A percentile compares a stretch with the other conserved stretches of the same genome.
These are phyloP conservation scores for Thuidium tamariscinum DNA, from an alignment of 225 moss, liverwort and hornwort species.

Conservation along the genomic window DNA sequence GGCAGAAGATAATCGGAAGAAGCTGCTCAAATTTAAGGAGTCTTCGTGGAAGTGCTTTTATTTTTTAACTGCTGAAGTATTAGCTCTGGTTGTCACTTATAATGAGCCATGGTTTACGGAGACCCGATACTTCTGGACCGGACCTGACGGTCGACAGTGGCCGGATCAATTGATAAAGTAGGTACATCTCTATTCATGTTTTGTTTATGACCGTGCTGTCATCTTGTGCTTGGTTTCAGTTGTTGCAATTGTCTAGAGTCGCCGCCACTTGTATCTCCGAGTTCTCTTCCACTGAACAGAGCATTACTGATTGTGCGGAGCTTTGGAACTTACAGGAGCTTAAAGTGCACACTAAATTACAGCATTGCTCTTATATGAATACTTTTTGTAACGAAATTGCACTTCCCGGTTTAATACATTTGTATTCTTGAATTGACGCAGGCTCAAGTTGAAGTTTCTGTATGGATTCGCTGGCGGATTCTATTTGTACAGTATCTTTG, in stretches of 20 bases:
- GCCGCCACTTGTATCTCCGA: neutral
- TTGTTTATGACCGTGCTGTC: neutral
- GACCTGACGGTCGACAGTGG: conserved; percentile 61
- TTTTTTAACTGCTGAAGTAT: conserved; percentile 47
- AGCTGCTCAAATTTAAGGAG: conserved; percentile 69
- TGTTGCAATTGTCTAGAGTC: neutral
- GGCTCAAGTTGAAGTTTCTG: conserved; percentile 74
- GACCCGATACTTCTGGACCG: conserved; percentile 56
- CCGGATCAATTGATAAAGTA: conserved; percentile 56
- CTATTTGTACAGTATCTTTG: conserved; percentile 81
- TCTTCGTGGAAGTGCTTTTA: conserved; percentile 79
- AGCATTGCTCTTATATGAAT: neutral
- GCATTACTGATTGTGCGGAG: neutral
- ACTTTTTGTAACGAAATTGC: neutral
- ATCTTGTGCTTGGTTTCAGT: neutral
- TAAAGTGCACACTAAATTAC: neutral
- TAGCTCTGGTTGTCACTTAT: conserved; percentile 47
- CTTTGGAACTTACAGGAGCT: neutral
- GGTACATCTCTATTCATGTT: neutral
- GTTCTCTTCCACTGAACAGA: neutral
- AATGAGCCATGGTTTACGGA: conserved; percentile 68
- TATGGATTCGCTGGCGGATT: conserved; percentile 75
- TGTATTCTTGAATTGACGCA: conserved; percentile 20
- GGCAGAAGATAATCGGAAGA: conserved; percentile 22
- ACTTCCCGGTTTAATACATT: neutral